Percentiles rank a stretch among this genome's conserved stretches.
phyloP scores from a whole-genome alignment of 1,284 basidiomycete species.

The Ganoderma boninense region DNA sequence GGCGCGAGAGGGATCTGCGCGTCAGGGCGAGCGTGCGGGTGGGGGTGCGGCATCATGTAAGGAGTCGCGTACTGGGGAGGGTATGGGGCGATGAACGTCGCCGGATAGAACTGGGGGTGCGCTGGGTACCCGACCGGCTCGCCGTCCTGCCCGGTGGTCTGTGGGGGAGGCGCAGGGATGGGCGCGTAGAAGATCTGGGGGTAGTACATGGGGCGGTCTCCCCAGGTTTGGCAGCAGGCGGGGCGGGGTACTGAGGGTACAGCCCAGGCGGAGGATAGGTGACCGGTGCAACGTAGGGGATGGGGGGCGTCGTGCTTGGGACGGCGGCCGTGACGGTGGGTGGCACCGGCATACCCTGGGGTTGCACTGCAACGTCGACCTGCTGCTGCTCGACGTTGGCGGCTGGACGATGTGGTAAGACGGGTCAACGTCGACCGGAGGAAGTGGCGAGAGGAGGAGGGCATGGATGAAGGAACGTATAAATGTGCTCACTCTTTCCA shows the following conservation, averaged over 20 bases:
- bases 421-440: slow-evolving; percentile 40
- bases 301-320: slow-evolving; percentile 50
- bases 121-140: slow-evolving; percentile 53
- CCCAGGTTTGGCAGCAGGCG: slow-evolving; percentile 56
- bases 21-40: slow-evolving; percentile 48
- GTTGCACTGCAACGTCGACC: slow-evolving; percentile 55
- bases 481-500: slow-evolving; percentile 70
- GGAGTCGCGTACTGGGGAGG: slow-evolving; percentile 51
- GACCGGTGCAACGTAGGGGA: slow-evolving; percentile 54
- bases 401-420: slow-evolving; percentile 58
- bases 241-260: slow-evolving; percentile 58
- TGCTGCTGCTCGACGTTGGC: slow-evolving; percentile 59
- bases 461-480: slow-evolving; percentile 20
- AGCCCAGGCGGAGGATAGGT: slow-evolving; percentile 50
- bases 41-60: slow-evolving; percentile 52
- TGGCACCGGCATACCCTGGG: slow-evolving; percentile 49
- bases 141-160: slow-evolving; percentile 52
- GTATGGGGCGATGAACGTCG: slow-evolving; percentile 57
- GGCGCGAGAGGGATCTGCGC: slow-evolving; percentile 45
- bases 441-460: slow-evolving; percentile 33
- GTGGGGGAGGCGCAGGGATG: slow-evolving; percentile 52
- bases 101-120: slow-evolving; percentile 58
- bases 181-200: slow-evolving; percentile 55
- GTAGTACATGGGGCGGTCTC: slow-evolving; percentile 56
- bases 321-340: slow-evolving; percentile 52